Conservation (phyloP, 805 yeast species). For the Saccharomycopsis sp. region DNA sequence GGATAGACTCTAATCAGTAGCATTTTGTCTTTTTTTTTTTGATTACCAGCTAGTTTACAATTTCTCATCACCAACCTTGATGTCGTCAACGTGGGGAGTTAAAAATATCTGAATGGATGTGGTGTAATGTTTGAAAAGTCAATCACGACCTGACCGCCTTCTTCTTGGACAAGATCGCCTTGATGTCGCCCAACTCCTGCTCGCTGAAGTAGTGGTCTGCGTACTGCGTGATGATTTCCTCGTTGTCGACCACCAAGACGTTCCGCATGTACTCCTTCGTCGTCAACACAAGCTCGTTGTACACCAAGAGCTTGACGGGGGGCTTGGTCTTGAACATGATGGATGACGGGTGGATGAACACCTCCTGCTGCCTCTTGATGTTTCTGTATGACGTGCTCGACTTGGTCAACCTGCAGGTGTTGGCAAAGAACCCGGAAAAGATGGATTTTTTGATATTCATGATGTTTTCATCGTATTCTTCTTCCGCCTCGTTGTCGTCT, state of each 20-base stretch:
- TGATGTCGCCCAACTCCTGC: conserved; percentile 13
- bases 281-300: conserved; percentile 77
- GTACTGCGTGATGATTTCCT: conserved; percentile 60
- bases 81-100: too few species aligned
- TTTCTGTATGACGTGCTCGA: conserved; percentile 59
- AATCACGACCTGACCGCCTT: too few species aligned
- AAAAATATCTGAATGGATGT: too few species aligned
- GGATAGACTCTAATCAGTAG: too few species aligned
- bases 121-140: too few species aligned
- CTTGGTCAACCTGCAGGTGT: conserved; percentile 49
- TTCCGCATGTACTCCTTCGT: conserved; percentile 83
- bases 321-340: conserved; percentile 55
- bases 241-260: conserved; percentile 58
- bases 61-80: too few species aligned
- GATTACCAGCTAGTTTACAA: too few species aligned
- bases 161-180: neutral
- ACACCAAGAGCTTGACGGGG: conserved; percentile 64
- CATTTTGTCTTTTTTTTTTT: too few species aligned
- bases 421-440: conserved; percentile 61
- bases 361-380: conserved; percentile 59
- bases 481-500: conserved; percentile 22
- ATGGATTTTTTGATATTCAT: conserved; percentile 43
- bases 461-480: conserved; percentile 20
- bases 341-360: conserved; percentile 80
- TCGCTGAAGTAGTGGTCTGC: conserved; percentile 48